These are phyloP conservation scores for Amaranthus palmeri DNA, from an alignment of 148 eudicot genomes.

Conservation along the genomic window DNA sequence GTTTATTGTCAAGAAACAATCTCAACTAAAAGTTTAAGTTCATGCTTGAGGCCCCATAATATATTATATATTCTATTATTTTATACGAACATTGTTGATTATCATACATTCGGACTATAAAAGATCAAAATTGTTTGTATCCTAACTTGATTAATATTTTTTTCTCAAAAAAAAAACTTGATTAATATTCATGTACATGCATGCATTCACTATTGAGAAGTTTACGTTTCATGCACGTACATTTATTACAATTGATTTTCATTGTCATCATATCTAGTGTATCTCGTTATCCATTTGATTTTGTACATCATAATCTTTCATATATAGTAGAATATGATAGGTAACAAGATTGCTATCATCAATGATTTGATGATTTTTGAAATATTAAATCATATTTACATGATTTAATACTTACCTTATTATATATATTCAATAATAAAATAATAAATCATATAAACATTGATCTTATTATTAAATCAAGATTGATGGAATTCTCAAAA, in stretches of 20 bases:
- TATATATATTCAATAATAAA: background rate
- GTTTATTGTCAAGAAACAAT: too few species aligned
- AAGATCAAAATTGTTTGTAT: background rate
- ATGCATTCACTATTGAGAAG: background rate
- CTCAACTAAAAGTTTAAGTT: too few species aligned
- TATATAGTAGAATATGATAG: background rate
- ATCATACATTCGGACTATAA: background rate
- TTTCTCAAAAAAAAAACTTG: too few species aligned
- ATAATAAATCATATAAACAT: background rate
- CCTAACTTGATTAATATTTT: background rate
- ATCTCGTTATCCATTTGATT: background rate
- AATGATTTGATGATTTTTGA: background rate
- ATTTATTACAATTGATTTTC: background rate
- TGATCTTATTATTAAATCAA: background rate
- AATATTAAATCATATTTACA: background rate
- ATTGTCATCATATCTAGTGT: background rate
- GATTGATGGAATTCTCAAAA: background rate
- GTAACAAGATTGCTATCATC: background rate
- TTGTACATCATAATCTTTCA: background rate
- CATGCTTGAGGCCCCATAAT: too few species aligned
- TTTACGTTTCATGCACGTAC: background rate
- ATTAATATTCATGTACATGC: conserved; percentile 5
- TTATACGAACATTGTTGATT: background rate
- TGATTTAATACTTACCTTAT: background rate
- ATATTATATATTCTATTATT: too few species aligned